Conservation (phyloP, 129 eudicot species). For the Silybum marianum region DNA sequence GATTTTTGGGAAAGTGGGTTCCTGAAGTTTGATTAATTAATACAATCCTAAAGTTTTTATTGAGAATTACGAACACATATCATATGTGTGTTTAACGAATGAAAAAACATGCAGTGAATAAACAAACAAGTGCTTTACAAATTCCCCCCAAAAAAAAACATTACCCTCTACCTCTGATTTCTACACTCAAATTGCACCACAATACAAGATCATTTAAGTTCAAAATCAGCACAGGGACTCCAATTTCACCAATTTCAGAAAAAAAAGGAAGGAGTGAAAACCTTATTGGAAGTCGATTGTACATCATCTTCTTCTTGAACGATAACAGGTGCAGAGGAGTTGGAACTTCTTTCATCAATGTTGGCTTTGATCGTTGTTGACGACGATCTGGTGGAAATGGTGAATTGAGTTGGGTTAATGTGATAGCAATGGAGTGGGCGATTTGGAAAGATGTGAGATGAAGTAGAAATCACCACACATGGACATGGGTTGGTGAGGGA, state of each 20-base stretch:
- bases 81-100: background rate
- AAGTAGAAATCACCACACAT: background rate
- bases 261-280: background rate
- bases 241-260: background rate
- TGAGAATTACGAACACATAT: constrained; percentile 4
- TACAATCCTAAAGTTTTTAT: background rate
- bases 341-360: constrained; percentile 38
- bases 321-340: constrained; percentile 29
- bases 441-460: constrained; percentile 28
- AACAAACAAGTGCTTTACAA: background rate
- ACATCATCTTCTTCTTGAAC: constrained; percentile 31
- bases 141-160: background rate
- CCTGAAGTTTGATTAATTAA: background rate
- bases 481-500: background rate
- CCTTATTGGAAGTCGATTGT: constrained; percentile 42
- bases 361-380: constrained; percentile 37
- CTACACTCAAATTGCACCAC: background rate
- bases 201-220: no score
- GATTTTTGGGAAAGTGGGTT: no score
- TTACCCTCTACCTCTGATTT: background rate
- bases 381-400: constrained; percentile 5
- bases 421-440: constrained; percentile 1
- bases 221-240: background rate
- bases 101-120: background rate
- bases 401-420: constrained; percentile 16